phyloP scores from a whole-genome alignment of 306 rosid genomes.

The Luffa acutangula region DNA sequence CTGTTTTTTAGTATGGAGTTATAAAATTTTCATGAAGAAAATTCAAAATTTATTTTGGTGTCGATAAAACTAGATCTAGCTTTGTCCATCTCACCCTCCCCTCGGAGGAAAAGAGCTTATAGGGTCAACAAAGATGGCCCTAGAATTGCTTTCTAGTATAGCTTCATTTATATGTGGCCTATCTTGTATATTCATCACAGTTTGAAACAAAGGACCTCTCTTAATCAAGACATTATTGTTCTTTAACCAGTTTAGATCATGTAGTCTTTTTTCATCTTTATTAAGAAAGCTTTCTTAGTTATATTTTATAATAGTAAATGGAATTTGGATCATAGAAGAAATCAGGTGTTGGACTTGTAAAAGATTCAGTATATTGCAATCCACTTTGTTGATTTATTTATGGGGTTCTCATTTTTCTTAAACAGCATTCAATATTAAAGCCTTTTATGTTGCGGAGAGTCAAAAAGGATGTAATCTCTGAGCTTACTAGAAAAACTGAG shows the following conservation, averaged over 20 bases:
- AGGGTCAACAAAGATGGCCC: not conserved
- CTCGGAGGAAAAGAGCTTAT: not conserved
- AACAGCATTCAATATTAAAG: slow-evolving; percentile 91
- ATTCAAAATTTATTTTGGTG: not conserved
- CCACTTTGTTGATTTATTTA: slow-evolving; percentile 12
- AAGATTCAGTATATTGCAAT: not conserved
- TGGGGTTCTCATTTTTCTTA: slow-evolving; percentile 11
- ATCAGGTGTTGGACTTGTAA: not conserved
- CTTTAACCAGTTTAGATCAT: not conserved
- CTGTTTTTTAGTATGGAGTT: not conserved
- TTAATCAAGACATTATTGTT: not conserved
- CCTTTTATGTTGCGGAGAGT: slow-evolving; percentile 98
- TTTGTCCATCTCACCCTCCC: not conserved
- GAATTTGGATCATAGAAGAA: not conserved
- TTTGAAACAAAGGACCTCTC: not conserved
- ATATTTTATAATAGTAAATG: not conserved
- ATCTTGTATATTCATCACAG: not conserved
- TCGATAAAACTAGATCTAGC: slow-evolving; percentile 1
- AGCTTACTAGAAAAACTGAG: slow-evolving; percentile 82
- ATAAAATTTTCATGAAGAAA: not conserved
- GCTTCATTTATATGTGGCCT: not conserved
- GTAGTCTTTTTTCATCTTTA: not conserved
- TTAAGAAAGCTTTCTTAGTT: not conserved
- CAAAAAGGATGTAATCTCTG: slow-evolving; percentile 86
- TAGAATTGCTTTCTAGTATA: not conserved